These are phyloP conservation scores for Tympanopsis confertula DNA, from an alignment of 2,329 filamentous ascomycete genomes.

Conservation along the genomic window DNA sequence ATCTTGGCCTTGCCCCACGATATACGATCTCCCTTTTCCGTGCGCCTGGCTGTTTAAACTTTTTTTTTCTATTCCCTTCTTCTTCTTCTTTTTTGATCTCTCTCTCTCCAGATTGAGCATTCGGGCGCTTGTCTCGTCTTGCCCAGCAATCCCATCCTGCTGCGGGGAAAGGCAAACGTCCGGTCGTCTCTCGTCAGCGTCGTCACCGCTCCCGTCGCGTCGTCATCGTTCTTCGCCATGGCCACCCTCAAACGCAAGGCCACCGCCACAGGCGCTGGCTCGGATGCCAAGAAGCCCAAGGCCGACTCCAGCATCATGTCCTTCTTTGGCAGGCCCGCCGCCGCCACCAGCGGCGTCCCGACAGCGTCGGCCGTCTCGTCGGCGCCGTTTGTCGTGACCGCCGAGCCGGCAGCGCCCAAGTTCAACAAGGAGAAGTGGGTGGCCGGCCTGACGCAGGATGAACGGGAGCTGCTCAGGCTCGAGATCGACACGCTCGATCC, in stretches of 20 bases:
- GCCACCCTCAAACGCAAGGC: constrained; percentile 58
- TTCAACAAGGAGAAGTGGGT: constrained; percentile 91
- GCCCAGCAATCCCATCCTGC: too few species aligned
- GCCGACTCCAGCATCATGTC: constrained; percentile 71
- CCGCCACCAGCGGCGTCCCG: constrained; percentile 18
- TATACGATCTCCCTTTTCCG: too few species aligned
- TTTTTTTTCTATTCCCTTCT: too few species aligned
- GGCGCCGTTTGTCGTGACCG: constrained; percentile 7
- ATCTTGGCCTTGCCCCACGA: too few species aligned
- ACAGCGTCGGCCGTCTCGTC: constrained; percentile 9
- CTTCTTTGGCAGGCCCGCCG: constrained; percentile 73
- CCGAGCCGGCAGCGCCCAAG: constrained; percentile 28
- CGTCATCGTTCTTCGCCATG: too few species aligned
- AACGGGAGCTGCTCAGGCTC: constrained; percentile 69
- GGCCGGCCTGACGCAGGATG: constrained; percentile 66
- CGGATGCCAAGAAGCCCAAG: constrained; percentile 59
- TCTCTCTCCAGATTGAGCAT: too few species aligned
- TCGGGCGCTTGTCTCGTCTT: too few species aligned
- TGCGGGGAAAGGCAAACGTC: too few species aligned
- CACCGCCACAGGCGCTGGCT: constrained; percentile 25
- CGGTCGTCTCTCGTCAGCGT: too few species aligned
- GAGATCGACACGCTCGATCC: constrained; percentile 89
- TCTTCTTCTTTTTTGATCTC: too few species aligned
- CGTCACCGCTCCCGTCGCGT: too few species aligned
- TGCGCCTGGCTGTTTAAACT: too few species aligned